Percentiles rank a stretch among this genome's conserved stretches.
phyloP scores from a whole-genome alignment of 768 basidiomycete genomes.

The Mycena leptocephala region DNA sequence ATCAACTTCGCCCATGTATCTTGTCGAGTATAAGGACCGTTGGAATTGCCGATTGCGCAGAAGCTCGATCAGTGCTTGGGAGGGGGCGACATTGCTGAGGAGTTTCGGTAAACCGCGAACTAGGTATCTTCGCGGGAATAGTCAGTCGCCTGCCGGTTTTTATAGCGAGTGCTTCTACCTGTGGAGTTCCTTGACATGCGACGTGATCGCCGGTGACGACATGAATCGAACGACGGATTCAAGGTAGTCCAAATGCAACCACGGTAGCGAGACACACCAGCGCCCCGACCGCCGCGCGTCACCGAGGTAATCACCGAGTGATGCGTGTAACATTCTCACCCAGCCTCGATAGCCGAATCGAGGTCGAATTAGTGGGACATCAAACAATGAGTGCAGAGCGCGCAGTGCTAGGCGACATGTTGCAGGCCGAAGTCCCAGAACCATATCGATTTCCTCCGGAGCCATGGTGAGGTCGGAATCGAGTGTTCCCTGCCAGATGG shows the following conservation, averaged over 20 bases:
- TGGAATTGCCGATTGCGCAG: neutral
- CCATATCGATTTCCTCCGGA: conserved; percentile 7
- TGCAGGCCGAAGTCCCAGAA: neutral
- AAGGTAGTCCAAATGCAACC: neutral
- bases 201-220: neutral
- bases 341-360: neutral
- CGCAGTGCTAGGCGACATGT: conserved; percentile 4
- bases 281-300: neutral
- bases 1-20: neutral
- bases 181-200: neutral
- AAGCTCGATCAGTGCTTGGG: neutral
- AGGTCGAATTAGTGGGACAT: neutral
- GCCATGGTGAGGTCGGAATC: neutral
- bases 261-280: neutral
- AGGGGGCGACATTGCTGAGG: neutral
- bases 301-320: neutral
- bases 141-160: neutral
- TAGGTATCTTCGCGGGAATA: neutral
- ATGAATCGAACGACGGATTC: neutral
- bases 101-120: neutral
- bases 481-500: neutral
- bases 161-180: neutral
- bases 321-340: neutral
- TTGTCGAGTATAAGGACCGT: neutral
- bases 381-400: neutral